Base-by-base conservation (phyloP, 1,284 basidiomycete species). In the Austroboletus rostrupii region DNA sequence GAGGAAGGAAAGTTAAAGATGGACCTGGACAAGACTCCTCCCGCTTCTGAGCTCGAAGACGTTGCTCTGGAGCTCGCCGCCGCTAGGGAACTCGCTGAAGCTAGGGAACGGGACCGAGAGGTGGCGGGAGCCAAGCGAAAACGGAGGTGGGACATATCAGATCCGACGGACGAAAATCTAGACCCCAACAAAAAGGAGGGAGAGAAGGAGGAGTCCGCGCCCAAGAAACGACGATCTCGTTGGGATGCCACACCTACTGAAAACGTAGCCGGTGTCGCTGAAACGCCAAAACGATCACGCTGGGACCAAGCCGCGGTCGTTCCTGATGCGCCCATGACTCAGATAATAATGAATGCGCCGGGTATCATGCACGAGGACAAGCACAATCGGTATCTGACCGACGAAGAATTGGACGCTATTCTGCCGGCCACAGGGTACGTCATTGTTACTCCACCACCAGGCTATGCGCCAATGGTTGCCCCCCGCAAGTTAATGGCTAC, bases 401-500 rank as follows among this genome's bases (percentile, higher is more conserved):
- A 99, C 69, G 95, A 97, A 64, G 97, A 99, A 72, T 83, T 99
- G 47, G 87, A 99, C 61, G 84, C 85, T 29, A 77, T 98, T 52
- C 83, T 99, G 40, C 97, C 96, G 17, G 73, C 85, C 5, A 72
- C 79, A 48, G 97, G 97, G 42, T 99, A 98, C 70, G 77, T 79
- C 55, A 90, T 98, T 57, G 93, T 98, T 59, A 84, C 90, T 43
- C 93, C 96, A 53, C 97, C 97, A 23, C 86, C 92, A 37, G 95
- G 93, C 50, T 99, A 99, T 75, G 88, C 88, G 42, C 90, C 92
- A 17, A 76, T 86, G 58, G 79, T 90, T 35, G 81, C 87, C 43
- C 89, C 90, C 35, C 83, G 87, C 52, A 89, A 90, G 69, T 78
- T 94, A 53, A 80, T 85, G 71, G 80, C 87, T 7, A 81, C 86